A percentile compares a stretch with the other conserved stretches of the same genome.
Conservation (phyloP, 2,329 filamentous ascomycete genomes). For the Boeremia exigua region DNA sequence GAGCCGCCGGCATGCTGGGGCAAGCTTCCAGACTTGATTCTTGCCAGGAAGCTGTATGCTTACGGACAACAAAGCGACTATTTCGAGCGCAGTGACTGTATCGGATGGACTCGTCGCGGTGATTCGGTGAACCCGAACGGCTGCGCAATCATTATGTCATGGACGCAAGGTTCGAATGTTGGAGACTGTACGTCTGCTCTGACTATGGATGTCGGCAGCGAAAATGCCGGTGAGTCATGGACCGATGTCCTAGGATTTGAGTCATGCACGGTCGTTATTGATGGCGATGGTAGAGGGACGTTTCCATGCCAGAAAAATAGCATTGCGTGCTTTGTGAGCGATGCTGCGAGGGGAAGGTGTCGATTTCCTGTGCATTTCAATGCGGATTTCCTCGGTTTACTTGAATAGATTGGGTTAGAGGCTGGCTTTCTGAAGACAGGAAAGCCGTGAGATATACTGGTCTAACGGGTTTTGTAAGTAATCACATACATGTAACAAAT, state of each 20-base stretch:
- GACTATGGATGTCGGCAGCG: constrained; percentile 63
- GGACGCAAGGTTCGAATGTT: constrained; percentile 25
- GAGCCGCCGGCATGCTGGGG: constrained; percentile 58
- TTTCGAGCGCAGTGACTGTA: constrained; percentile 62
- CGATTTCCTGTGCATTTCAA: constrained; percentile 10
- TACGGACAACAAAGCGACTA: constrained; percentile 69
- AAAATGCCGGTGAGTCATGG: constrained; percentile 64
- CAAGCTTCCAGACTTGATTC: constrained; percentile 51
- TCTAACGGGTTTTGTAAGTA: too few species aligned
- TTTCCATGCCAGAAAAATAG: constrained; percentile 50
- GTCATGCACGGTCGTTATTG: constrained; percentile 61
- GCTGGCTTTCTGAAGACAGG: too few species aligned
- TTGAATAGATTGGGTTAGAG: too few species aligned
- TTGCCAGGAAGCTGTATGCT: constrained; percentile 67
- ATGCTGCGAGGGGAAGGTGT: not conserved
- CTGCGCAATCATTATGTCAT: constrained; percentile 57
- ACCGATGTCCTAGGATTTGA: constrained; percentile 61
- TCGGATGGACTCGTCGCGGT: constrained; percentile 63
- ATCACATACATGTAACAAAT: too few species aligned
- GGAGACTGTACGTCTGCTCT: not conserved
- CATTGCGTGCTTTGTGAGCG: constrained; percentile 8
- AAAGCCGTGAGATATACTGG: too few species aligned
- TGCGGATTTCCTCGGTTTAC: constrained; percentile 1
- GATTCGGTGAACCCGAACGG: constrained; percentile 37
- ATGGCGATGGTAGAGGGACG: constrained; percentile 59